Evolutionary conservation across 345 rosid species (phyloP), one percentile per base, ranked within the genome.

Genomic region (Aquilaria sinensis): DNA sequence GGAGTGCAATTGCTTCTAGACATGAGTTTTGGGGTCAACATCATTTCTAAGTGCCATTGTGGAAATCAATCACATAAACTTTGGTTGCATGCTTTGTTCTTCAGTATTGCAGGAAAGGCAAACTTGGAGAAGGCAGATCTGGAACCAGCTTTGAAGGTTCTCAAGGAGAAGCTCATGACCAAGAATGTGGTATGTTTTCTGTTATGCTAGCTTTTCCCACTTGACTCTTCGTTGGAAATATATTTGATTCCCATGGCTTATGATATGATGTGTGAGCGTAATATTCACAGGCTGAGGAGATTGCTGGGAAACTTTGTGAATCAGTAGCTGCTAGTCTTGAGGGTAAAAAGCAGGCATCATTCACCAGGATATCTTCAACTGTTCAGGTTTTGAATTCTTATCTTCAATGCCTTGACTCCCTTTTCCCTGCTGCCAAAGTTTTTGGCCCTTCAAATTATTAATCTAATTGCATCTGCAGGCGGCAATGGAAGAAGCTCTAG

Each of bases 91-190:
- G 13, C 14, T 5, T 29, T 45, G 14, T 16, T 57, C 43, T 65
- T 61, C 79, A 92, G 99, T 75, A 87, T 94, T 81, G 96, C 97
- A 6, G 99, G 99, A 57, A 94, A 94, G 77, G 85, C 96, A 70
- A 94, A 94, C 73, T 83, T 94, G 75, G 99, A 94, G 72, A 91
- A 74, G 81, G 75, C 85, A 57, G 99, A 94, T 77, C 83, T 94
- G 61, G 96, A 81, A 73, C 97, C 96, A 51, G 94, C 99, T 10
- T 65, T 94, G 76, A 91, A 82, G 73, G 97, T 91, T 74, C 96
- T 94, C 31, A 94, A 94, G 81, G 99, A 94, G 69, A 83, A 96
- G 77, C 83, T 94, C 59, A 94, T 94, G 99, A 87, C 96, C 81
- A 94, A 94, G 88, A 94, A 94, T 78, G 99, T 94, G 92, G 99